phyloP scores from a whole-genome alignment of 1,284 basidiomycete genomes.

The Ceratobasidium sp. region DNA sequence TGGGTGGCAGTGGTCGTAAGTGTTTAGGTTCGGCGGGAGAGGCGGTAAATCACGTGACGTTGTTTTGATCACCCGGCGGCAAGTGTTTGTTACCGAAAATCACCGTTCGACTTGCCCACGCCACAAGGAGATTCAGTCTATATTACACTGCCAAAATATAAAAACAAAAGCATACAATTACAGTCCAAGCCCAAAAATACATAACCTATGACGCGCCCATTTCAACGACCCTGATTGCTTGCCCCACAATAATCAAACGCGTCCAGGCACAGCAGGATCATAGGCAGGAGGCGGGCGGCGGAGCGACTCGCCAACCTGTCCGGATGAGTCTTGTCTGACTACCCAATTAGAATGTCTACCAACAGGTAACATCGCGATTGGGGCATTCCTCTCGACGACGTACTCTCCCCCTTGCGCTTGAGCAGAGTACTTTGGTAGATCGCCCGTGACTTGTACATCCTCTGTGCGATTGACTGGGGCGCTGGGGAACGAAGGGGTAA shows the following conservation, averaged over 20 bases:
- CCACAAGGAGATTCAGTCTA: too few species aligned
- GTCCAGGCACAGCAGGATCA: conserved; percentile 5
- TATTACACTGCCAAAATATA: too few species aligned
- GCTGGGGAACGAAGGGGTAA: not conserved
- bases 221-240: not conserved
- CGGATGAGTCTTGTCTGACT: not conserved
- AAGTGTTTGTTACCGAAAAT: not conserved
- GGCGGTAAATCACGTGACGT: not conserved
- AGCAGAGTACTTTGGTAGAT: conserved; percentile 24
- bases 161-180: too few species aligned
- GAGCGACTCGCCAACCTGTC: not conserved
- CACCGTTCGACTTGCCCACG: not conserved
- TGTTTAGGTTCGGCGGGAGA: not conserved
- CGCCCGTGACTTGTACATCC: not conserved
- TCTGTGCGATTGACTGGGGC: conserved; percentile 9
- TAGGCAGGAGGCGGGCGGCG: conserved; percentile 26
- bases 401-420: conserved; percentile 2
- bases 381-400: not conserved
- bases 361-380: not conserved
- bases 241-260: not conserved
- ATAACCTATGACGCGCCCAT: too few species aligned
- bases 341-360: not conserved
- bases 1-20: too few species aligned
- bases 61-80: too few species aligned
- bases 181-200: too few species aligned